Evolutionary conservation across 108 stramenopile genomes (phyloP).

Genomic region (Cyclotella kingstonii): DNA sequence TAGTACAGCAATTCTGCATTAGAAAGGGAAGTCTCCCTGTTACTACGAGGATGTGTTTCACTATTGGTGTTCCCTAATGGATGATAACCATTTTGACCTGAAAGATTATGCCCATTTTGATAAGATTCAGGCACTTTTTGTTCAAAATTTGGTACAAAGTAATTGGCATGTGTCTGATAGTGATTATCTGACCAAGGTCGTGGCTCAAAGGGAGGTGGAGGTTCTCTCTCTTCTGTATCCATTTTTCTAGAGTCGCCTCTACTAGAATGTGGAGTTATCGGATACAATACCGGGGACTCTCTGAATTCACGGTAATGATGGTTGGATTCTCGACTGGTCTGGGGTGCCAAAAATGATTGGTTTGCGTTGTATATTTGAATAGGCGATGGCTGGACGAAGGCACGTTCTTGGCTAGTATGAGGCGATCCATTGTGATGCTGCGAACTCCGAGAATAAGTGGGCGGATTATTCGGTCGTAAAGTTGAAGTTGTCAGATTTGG

Average conservation of each 20-base stretch:
- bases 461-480: slow-evolving; percentile 1
- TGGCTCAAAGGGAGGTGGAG: neutral
- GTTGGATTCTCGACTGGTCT: neutral
- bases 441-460: neutral
- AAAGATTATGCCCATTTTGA: neutral
- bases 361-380: slow-evolving; percentile 9
- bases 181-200: neutral
- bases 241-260: neutral
- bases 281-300: slow-evolving; percentile 3
- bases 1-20: neutral
- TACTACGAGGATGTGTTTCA: slow-evolving; percentile 4
- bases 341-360: neutral
- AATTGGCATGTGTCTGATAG: neutral
- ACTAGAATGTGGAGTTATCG: neutral
- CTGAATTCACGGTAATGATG: neutral
- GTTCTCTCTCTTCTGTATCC: slow-evolving; percentile 3
- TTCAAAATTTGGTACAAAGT: neutral
- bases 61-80: neutral
- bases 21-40: neutral
- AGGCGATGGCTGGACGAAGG: neutral
- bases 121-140: neutral
- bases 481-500: slow-evolving; percentile 1
- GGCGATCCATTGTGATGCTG: neutral
- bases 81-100: neutral
- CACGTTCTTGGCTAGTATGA: neutral